phyloP scores from a whole-genome alignment of 2,329 filamentous ascomycete genomes.

The Xylaria arbuscula region DNA sequence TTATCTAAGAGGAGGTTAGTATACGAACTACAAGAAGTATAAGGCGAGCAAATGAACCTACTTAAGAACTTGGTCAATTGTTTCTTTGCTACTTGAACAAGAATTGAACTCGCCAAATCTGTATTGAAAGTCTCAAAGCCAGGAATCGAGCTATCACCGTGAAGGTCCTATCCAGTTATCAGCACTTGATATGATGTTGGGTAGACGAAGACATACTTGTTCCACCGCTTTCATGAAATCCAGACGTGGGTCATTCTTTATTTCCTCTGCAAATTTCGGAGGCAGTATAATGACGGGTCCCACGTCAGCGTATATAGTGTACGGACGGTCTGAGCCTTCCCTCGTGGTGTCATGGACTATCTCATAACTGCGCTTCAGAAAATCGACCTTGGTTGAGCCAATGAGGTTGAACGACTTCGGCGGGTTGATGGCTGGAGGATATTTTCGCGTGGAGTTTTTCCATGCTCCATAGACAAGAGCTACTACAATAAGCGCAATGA shows the following conservation, averaged over 20 bases:
- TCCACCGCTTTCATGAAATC: background rate
- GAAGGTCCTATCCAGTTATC: constrained; percentile 19
- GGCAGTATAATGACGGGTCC: constrained; percentile 19
- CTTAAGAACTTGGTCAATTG: constrained; percentile 26
- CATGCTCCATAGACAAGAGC: constrained; percentile 7
- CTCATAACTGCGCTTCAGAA: constrained; percentile 25
- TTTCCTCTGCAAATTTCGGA: constrained; percentile 21
- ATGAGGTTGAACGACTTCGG: constrained; percentile 17
- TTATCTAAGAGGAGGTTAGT: constrained; percentile 10
- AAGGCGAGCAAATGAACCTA: background rate
- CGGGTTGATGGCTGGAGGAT: constrained; percentile 21
- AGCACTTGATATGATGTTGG: background rate
- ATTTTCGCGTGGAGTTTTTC: constrained; percentile 6
- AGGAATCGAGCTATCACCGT: constrained; percentile 3
- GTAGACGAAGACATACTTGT: background rate
- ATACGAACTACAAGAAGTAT: background rate
- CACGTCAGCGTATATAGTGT: constrained; percentile 16
- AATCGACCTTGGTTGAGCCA: constrained; percentile 18
- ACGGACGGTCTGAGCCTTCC: constrained; percentile 10
- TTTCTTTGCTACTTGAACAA: constrained; percentile 23
- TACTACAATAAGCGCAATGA: constrained; percentile 10
- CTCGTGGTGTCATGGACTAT: constrained; percentile 12
- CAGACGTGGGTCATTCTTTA: constrained; percentile 24
- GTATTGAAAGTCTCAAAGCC: constrained; percentile 23
- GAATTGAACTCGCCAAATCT: background rate